A percentile compares a stretch with the other conserved stretches of the same genome.
These are phyloP conservation scores for Eucalyptus polybractea DNA, from an alignment of 345 rosid genomes.

Conservation along the genomic window DNA sequence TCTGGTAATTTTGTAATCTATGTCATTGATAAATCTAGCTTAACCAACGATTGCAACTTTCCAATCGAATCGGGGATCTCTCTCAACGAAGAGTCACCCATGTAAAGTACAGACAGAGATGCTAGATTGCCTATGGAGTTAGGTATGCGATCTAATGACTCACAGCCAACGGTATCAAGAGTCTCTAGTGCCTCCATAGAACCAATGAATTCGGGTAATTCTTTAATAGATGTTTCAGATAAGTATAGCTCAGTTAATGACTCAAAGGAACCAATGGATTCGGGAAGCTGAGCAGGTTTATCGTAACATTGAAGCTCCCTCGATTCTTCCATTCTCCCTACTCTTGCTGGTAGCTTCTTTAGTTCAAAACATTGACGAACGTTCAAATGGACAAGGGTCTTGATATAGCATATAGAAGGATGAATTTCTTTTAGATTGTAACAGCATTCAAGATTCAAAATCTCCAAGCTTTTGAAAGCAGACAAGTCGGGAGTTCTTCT, in stretches of 20 bases:
- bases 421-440: background rate
- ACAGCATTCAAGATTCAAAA: rapidly evolving
- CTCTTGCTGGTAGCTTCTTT: too few species aligned
- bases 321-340: too few species aligned
- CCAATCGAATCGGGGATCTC: too few species aligned
- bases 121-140: too few species aligned
- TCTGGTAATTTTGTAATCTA: too few species aligned
- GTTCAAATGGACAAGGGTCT: background rate
- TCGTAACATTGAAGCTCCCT: too few species aligned
- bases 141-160: too few species aligned
- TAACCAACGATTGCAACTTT: rapidly evolving
- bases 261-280: background rate
- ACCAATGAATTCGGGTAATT: background rate
- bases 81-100: too few species aligned
- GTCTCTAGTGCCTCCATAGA: background rate
- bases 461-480: background rate
- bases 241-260: background rate
- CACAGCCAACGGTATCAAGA: rapidly evolving
- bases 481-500: background rate
- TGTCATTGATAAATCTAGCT: too few species aligned
- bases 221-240: rapidly evolving
- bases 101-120: rapidly evolving
- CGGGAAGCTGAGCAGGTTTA: background rate
- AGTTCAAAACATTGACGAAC: rapidly evolving
- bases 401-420: background rate